phyloP scores from a whole-genome alignment of 495 filamentous ascomycete genomes.

The Hyaloscypha variabilis region DNA sequence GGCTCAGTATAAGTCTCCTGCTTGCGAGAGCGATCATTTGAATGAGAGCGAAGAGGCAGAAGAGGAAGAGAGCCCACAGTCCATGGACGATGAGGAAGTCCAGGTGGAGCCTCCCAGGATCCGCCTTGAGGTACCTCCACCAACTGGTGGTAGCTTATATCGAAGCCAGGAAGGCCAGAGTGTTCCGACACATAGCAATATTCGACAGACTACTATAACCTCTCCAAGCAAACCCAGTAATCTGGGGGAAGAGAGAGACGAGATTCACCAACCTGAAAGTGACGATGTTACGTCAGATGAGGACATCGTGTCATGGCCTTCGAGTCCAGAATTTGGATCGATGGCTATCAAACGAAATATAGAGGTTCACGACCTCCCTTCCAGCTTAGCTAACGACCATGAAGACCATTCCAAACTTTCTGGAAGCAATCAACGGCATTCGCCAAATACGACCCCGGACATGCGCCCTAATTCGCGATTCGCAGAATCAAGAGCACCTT shows the following conservation, averaged over 20 bases:
- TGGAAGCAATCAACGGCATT: not conserved
- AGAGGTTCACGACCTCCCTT: not conserved
- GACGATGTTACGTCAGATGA: not conserved
- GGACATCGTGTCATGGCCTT: slow-evolving; percentile 1
- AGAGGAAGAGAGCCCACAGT: not conserved
- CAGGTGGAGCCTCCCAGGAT: not conserved
- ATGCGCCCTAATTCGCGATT: not conserved
- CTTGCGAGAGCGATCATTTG: not conserved
- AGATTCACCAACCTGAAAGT: not conserved
- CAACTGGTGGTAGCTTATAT: not conserved
- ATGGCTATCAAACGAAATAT: not conserved
- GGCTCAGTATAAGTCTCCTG: not conserved
- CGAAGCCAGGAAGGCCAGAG: not conserved
- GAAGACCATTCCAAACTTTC: not conserved
- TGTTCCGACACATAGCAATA: not conserved
- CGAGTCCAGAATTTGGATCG: not conserved
- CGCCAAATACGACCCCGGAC: not conserved
- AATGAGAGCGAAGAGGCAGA: not conserved
- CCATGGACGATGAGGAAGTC: not conserved
- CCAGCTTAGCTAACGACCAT: not conserved
- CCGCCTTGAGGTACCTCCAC: not conserved
- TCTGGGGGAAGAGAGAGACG: not conserved
- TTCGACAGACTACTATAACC: not conserved
- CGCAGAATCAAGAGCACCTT: not conserved
- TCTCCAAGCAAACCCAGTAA: not conserved